Evolutionary conservation across 163 green algal species (phyloP).

Genomic region (Scenedesmus sp.): DNA sequence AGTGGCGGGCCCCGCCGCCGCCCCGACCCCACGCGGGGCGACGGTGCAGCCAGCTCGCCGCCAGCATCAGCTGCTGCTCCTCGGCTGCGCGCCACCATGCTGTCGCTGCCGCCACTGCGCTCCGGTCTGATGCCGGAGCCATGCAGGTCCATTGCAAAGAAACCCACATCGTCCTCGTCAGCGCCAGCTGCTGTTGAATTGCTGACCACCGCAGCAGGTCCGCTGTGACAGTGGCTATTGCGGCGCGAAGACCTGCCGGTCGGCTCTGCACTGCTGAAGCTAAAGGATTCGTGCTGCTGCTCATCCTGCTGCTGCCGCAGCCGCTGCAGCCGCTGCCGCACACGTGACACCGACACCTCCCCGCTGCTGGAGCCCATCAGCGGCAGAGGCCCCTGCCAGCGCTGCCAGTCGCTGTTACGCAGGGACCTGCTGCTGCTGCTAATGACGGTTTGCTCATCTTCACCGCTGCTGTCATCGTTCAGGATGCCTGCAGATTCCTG

Average conservation of each 20-base stretch:
- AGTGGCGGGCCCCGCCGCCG: slow-evolving; percentile 1
- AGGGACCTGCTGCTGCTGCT: background rate
- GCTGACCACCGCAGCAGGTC: background rate
- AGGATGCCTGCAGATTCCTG: background rate
- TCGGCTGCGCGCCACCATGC: background rate
- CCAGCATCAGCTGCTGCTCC: background rate
- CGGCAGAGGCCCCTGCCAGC: background rate
- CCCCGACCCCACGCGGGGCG: background rate
- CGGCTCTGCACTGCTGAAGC: slow-evolving; percentile 13
- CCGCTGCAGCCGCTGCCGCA: background rate
- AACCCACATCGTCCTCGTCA: background rate
- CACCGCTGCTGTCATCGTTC: background rate
- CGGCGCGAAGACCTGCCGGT: background rate
- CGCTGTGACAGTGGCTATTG: background rate
- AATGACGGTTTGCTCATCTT: background rate
- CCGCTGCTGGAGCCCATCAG: background rate
- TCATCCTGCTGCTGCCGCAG: background rate
- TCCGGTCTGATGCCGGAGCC: background rate
- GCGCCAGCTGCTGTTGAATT: background rate
- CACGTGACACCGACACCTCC: background rate
- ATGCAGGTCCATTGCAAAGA: background rate
- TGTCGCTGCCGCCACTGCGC: background rate
- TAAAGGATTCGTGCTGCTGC: background rate
- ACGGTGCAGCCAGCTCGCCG: slow-evolving; percentile 3
- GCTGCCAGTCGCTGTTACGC: slow-evolving; percentile 2